These are phyloP conservation scores for Trichoderma hamatum DNA, from an alignment of 2,329 filamentous ascomycete genomes.

Conservation along the genomic window DNA sequence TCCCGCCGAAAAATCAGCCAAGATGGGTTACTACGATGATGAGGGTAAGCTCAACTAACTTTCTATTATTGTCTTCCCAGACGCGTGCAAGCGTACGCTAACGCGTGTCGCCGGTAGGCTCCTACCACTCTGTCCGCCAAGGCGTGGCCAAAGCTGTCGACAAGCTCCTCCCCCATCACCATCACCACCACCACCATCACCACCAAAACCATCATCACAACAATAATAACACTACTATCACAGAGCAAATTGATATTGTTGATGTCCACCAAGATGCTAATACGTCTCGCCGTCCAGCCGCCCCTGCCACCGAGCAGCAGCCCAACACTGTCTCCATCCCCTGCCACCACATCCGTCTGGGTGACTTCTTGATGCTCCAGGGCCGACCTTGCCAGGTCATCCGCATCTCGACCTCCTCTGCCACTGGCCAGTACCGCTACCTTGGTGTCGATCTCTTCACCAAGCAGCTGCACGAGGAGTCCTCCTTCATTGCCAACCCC, in stretches of 20 bases:
- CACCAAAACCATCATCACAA: constrained; percentile 50
- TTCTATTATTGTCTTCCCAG: constrained; percentile 5
- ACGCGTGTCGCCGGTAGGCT: constrained; percentile 46
- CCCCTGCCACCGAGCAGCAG: constrained; percentile 42
- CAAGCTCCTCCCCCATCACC: constrained; percentile 53
- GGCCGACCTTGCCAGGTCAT: constrained; percentile 99
- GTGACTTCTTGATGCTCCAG: constrained; percentile 98
- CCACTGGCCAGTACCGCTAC: constrained; percentile 99
- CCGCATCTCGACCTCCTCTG: constrained; percentile 96
- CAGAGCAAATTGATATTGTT: constrained; percentile 50
- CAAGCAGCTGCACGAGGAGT: constrained; percentile 99
- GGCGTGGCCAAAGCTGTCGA: constrained; percentile 61
- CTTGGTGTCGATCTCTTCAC: constrained; percentile 99
- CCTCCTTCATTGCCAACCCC: constrained; percentile 95
- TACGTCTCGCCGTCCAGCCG: constrained; percentile 29
- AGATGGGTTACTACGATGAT: constrained; percentile 69
- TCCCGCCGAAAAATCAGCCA: constrained; percentile 51
- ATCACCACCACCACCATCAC: constrained; percentile 53
- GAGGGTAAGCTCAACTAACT: constrained; percentile 50
- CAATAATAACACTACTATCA: constrained; percentile 40
- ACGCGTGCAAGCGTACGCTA: constrained; percentile 26
- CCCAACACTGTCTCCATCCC: constrained; percentile 96
- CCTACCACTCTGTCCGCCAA: constrained; percentile 62
- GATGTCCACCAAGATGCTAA: constrained; percentile 43
- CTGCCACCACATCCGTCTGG: constrained; percentile 99